Base-by-base conservation (phyloP, 805 yeast species). In the Nakazawaea ernobii region DNA sequence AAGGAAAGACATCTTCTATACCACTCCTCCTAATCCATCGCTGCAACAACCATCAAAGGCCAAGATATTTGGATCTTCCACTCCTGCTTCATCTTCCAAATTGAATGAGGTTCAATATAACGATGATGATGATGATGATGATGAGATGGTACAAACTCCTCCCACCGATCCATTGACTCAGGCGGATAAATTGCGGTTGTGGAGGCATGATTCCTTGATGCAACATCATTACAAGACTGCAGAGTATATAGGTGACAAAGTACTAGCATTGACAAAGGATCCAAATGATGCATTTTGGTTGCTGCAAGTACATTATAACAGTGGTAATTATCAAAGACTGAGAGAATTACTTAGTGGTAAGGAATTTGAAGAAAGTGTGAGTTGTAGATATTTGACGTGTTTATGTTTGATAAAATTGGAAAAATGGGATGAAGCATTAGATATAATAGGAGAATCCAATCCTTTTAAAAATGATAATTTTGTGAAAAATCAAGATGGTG, bases 211-310 rank as follows among this genome's bases (percentile, higher is more conserved):
- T 59, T 95, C 99, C 0, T 64, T 86, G 48, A 82, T 86, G 84
- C 96, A 91, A 56, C 97, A 91, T 61, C 95, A 90, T 52, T 87
- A 87, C 62, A 74, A 75, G 39, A 88, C 97, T 0, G 97, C 98
- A 0, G 92, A 85, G 56, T 89, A 82, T 60, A 77, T 94, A 27
- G 98, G 96, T 13, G 96, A 94, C 66, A 92, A 91, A 57, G 87
- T 94, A 7, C 73, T 88, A 37, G 78, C 90, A 1, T 67, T 94
- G 51, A 90, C 97, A 0, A 74, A 75, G 50, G 97, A 91, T 59
- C 86, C 96, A 11, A 87, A 84, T 58, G 98, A 92, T 61, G 97
- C 97, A 9, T 92, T 89, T 63, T 91, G 97, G 97, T 71, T 92
- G 29, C 97, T 96, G 0, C 97, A 92, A 67, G 95, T 86, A 4